Conservation (phyloP, 805 yeast genomes). For the Wickerhamiella galacta region DNA sequence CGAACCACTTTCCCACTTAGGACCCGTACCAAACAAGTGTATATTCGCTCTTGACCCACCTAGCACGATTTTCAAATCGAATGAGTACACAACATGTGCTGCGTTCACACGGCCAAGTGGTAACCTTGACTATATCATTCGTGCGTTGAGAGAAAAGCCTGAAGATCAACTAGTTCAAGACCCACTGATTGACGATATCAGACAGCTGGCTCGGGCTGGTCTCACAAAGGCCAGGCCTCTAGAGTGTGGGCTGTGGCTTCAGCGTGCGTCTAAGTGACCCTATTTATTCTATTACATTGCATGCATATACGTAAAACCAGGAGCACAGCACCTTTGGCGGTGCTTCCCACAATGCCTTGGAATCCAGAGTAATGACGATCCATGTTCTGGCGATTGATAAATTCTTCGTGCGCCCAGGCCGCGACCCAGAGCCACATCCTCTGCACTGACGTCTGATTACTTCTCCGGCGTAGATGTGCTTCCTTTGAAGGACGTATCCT, state of each 20-base stretch:
- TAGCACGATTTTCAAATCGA: neutral
- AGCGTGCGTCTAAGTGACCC: too few relatives aligned
- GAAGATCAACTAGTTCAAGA: neutral
- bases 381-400: too few relatives aligned
- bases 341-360: too few relatives aligned
- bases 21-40: neutral
- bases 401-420: too few relatives aligned
- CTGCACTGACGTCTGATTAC: too few relatives aligned
- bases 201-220: neutral
- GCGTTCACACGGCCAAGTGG: neutral
- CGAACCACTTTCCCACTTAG: neutral
- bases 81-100: neutral
- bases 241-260: neutral
- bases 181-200: neutral
- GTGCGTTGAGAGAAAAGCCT: neutral
- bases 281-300: too few relatives aligned
- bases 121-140: neutral
- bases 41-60: neutral
- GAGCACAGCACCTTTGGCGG: too few relatives aligned
- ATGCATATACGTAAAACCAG: too few relatives aligned
- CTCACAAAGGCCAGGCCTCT: neutral
- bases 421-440: too few relatives aligned
- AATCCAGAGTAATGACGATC: too few relatives aligned
- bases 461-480: too few relatives aligned
- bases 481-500: too few relatives aligned